Base-by-base conservation (phyloP, 148 eudicot species). In the Nyssa sinensis region DNA sequence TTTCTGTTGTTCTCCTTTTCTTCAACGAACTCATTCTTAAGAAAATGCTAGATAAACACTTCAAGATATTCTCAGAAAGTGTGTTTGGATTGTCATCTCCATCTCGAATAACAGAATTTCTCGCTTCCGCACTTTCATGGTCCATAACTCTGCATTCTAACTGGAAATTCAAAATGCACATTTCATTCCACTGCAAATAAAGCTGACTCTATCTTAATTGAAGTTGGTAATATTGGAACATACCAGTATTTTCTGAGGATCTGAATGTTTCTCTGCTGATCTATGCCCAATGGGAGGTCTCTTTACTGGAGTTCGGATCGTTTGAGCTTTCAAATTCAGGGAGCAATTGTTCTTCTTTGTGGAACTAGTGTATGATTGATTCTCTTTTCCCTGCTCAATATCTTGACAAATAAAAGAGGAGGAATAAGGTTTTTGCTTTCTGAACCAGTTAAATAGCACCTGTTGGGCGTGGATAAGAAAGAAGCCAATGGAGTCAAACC, bases 21-120 rank as follows among this genome's bases (percentile, higher is more conserved):
- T 79, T 83, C 11, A 70, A 74, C 0, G 84, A 77, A 83, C 78
- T 83, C 91, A 89, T 81, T 83, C 93, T 84, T 33, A 80, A 76
- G 77, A 91, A 84, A 27, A 89, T 86, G 60, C 69, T 84, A 73
- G 83, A 60, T 34, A 91, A 84, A 79, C 91, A 89, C 71, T 86
- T 87, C 59, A 91, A 17, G 35, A 89, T 81, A 64, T 78, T 79
- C 81, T 91, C 91, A 14, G 93, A 85, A 21, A 88, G 75, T 51
- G 71, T 86, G 71, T 89, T 91, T 62, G 96, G 93, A 84, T 63
- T 75, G 10, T 86, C 83, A 23, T 79, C 76, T 74, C 76, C 80
- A 53, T 79, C 85, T 41, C 44, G 84, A 72, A 31, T 55, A 35
- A 55, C 74, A 59, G 73, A 63, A 57, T n/a, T 68, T 53, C 79